Evolutionary conservation across 2,329 filamentous ascomycete genomes (phyloP), one percentile per base, ranked within the genome.

Genomic region (Neonectria faginata): DNA sequence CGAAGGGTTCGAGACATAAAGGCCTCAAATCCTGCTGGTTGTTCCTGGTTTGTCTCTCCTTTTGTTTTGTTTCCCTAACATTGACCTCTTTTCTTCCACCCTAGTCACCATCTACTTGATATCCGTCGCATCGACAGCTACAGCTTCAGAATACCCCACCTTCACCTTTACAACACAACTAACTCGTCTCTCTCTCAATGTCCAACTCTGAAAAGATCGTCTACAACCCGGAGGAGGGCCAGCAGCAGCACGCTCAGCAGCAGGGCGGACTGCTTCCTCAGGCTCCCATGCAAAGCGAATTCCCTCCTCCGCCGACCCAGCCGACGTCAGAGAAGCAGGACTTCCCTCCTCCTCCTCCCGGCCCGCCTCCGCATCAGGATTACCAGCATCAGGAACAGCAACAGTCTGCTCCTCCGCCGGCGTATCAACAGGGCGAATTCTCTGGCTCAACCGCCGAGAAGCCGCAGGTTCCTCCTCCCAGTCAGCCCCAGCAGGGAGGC

Each of bases 331-430:
- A 74, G 42, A 64, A 65, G 45, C 68, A 65, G 18, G 60, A 74
- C 45, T 74, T 72, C 60, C 73, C 74, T 10, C 73, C 72, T 14
- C 72, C 72, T 63, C 73, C 73, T 59, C 66, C 69, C 0, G 69
- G 71, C 11, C 70, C 71, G 41, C 67, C 74, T 29, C 68, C 67
- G 27, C 48, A 67, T 3, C 65, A 22, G 36, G 51, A 60, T 59
- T 14, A 69, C 58, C 25, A 68, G 11, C 42, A 65, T 3, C 70
- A 22, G 27, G 51, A 60, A 63, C 25, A 69, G 58, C 31, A 68
- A 6, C 48, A 65, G 8, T 60, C 45, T 31, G 57, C 47, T 18
- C 50, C 39, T 12, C 55, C 57, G 10, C 60, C 60, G 12, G 48
- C 61, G n/a, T 63, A 63, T 47, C 55, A 63, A 1, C 61, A 59